Evolutionary conservation across 2,329 filamentous ascomycete genomes (phyloP), one percentile per base, ranked within the genome.

Genomic region (Rutstroemia sydowiana): DNA sequence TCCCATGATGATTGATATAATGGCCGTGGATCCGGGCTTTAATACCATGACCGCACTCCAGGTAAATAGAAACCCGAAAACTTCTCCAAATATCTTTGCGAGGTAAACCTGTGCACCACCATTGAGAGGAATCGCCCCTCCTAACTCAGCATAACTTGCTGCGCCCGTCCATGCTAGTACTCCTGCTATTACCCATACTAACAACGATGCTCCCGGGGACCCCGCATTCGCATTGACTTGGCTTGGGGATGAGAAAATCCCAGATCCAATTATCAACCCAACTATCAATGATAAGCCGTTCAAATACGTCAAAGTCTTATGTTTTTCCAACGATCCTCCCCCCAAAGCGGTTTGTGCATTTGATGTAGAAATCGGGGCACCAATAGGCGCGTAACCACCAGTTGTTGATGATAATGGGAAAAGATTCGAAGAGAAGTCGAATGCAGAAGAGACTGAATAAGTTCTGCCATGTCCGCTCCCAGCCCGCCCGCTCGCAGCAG

Each of bases 1-100:
- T 40, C 93, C 93, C 75, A 97, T 96, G 64, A 98, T 96, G 60
- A 98, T 96, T 59, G 92, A 80, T 58, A 98, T 89, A 65, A 98
- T 98, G 56, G 93, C 93, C 9, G 90, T 85, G 36, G 88, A 87
- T 2, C 93, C 93, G 0, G 93, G 93, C 71, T 96, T 97, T 56
- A 98, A 74, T 11, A 98, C 93, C 55, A 93, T 79, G 14, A 97
- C 89, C 0, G 93, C 91, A 47, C 88, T 90, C 93, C 93, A 98
- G 2, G 91, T 95, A 69, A 96, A 98, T 31, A 97, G 74, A 65
- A 98, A 98, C 0, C 93, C 93, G 1, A 84, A 81, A 63, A 95
- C 75, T 70, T 98, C 93, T 49, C 92, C 92, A 68, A 96, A 95
- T 54, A 95, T 98, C 71, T 97, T 97, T 59, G 88, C 85, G 40